Base-by-base conservation (phyloP, 257 asterid genomes). In the Verbena officinalis region DNA sequence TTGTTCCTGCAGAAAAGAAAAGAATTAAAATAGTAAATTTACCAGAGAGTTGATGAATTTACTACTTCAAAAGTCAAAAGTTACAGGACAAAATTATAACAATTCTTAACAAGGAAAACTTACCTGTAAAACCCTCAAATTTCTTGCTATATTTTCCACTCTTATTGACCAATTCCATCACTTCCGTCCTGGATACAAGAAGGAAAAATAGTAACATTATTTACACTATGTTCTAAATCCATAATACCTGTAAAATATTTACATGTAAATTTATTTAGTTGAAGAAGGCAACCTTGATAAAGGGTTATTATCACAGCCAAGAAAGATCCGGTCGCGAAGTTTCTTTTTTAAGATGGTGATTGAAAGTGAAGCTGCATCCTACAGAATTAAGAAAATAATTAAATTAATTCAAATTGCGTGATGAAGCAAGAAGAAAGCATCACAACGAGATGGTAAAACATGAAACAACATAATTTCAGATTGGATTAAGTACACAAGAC, bases 321-420 rank as follows among this genome's bases (percentile, higher is more conserved):
- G 78, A 66, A 85, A 77, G 69, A 79, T 75, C 38, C 68, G 79
- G 56, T 81, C 71, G 19, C 78, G 78, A 6, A 67, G 71, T 69
- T 77, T 79, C 88, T 75, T 83, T 77, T 73, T 64, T 71, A 87
- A 67, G 72, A 85, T 79, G 65, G 81, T 59, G 43, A 77, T 57
- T 19, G 93, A 68, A 57, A 87, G 84, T 15, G 85, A 87, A 65
- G 93, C 95, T 22, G 95, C 93, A 81, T 87, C 93, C 93, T 85
- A 64, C 24, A 66, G 62, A 55, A 67, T 12, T 22, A 54, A 65
- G 52, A 49, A 27, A 31, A 13, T 48, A 17, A 6, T 23, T 20
- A 48, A 27, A 53, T 30, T 12, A 22, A 13, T 42, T 33, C 34
- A 42, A 55, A 20, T 31, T 39, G n/a, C 15, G 20, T 24, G 45